Percentiles rank a stretch among this genome's conserved stretches.
Conservation (phyloP, 1,284 basidiomycete species). For the Marasmius sp. region DNA sequence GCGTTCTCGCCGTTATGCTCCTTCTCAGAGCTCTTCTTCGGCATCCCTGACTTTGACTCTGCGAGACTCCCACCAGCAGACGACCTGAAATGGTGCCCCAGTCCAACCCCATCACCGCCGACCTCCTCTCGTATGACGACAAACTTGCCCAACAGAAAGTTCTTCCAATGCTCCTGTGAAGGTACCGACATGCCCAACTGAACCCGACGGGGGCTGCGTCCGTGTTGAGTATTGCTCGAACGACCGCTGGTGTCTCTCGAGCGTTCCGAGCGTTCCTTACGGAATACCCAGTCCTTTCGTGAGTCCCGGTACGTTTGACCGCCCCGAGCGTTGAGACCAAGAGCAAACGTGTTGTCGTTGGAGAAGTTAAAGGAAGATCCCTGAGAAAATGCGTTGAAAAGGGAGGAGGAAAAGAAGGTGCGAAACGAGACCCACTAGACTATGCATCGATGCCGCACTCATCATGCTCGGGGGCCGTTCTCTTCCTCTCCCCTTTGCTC, state of each 20-base stretch:
- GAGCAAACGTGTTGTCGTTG: constrained; percentile 5
- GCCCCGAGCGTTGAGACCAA: constrained; percentile 3
- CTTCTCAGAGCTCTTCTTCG: background rate
- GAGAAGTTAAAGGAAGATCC: background rate
- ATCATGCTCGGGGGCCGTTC: background rate
- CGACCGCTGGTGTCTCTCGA: background rate
- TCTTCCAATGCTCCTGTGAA: constrained; percentile 9
- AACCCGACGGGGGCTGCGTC: background rate
- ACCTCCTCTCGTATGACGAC: constrained; percentile 9
- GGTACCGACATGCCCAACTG: constrained; percentile 4
- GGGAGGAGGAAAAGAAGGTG: no score
- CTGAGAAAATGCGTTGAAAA: background rate
- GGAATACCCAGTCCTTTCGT: constrained; percentile 8
- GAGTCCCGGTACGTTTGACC: constrained; percentile 1
- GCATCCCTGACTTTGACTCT: background rate
- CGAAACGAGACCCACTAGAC: background rate
- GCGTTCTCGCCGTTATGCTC: background rate
- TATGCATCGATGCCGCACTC: background rate
- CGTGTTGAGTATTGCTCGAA: background rate
- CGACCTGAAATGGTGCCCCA: background rate
- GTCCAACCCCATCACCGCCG: background rate
- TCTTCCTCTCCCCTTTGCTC: background rate
- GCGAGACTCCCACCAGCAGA: background rate
- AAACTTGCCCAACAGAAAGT: constrained; percentile 11
- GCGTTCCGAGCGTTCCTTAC: background rate